Evolutionary conservation across 2,329 filamentous ascomycete species (phyloP), one percentile per base, ranked within the genome.

Genomic region (Calonectria pseudoturangicola): DNA sequence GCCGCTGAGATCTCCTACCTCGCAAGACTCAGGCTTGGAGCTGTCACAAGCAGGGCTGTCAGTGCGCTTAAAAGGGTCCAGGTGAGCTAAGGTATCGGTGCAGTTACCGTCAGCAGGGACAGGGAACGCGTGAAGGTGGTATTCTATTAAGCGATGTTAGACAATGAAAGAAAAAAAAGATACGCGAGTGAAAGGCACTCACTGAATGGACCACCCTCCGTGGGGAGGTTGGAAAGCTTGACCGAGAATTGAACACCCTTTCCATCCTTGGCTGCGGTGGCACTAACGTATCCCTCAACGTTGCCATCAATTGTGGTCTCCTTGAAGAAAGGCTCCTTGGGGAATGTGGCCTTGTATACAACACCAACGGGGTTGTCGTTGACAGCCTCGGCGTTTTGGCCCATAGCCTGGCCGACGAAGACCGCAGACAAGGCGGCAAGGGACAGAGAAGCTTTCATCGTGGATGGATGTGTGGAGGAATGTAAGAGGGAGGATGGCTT

Each of bases 1-100:
- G 81, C 94, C 94, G 77, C 90, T 90, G 69, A 95, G 87, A 82
- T 96, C 94, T 75, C 94, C 94, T 13, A 94, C 90, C 84, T 96
- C 91, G 86, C 94, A 97, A 12, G 90, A 92, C 73, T 89, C 83
- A 9, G 92, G 92, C 8, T 85, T 80, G 12, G 81, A 77, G 13
- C 84, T 45, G 79, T 95, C 87, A 84, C 94, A 96, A 6, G 88
- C 78, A 5, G 91, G 86, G 2, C 83, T 84, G 80, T 95, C 91
- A 74, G 91, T 91, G 64, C 93, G 92, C 63, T 87, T 81, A 82
- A 88, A 94, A 21, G 94, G 94, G 80, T 96, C 93, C 15, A 95
- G 88, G 80, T 96, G 94, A 2, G 86, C 90, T 4, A 90, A 86
- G 1, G 94, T 92, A 5, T 83, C 83, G 64, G 90, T 93, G 87